Percentiles rank a stretch among this genome's conserved stretches.
Conservation (phyloP, 78 protist genomes). For the slime mould (Dictyostelium discoideum) region dicty_2.7 NC_007091.3:69501-70000, state of each 20-base stretch:
- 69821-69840: no score
- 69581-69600: conserved; percentile 21
- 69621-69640: neutral
- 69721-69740: conserved; percentile 18
- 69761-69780: neutral
- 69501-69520: conserved; percentile 62
- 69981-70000: no score
- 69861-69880: no score
- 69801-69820: neutral
- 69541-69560: neutral
- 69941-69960: no score
- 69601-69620: neutral
- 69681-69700: neutral
- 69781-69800: neutral
- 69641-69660: conserved; percentile 5
- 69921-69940: no score
- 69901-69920: no score
- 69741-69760: neutral
- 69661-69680: neutral
- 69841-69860: no score
- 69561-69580: neutral
- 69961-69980: no score
- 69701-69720: conserved; percentile 22
- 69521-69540: neutral
- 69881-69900: no score